Conservation (phyloP, 2,329 filamentous ascomycete species). For the Aspergillus proliferans region DNA sequence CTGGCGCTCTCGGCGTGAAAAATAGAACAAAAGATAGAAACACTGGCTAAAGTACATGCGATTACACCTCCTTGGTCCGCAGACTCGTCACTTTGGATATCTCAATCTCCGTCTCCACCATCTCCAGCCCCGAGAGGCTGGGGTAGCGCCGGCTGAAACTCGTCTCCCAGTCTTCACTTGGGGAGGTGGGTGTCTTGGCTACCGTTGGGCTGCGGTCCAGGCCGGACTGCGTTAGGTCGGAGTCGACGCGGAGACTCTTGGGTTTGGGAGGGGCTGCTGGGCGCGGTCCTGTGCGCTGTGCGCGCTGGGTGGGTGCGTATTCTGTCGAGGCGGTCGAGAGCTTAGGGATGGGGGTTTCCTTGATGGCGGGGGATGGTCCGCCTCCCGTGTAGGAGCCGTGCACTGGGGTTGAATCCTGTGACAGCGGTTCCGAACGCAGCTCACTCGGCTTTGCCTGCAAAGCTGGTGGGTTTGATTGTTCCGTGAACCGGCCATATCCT, state of each 20-base stretch:
- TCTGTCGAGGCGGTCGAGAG: slow-evolving; percentile 12
- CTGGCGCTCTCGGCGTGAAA: background rate
- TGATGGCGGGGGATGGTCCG: slow-evolving; percentile 1
- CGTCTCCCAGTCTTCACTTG: slow-evolving; percentile 56
- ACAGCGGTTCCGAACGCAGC: slow-evolving; percentile 10
- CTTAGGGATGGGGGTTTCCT: slow-evolving; percentile 11
- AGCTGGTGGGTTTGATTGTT: slow-evolving; percentile 31
- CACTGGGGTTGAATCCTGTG: slow-evolving; percentile 11
- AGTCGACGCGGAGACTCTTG: slow-evolving; percentile 45
- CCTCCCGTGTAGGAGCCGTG: slow-evolving; percentile 7
- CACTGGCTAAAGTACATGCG: background rate
- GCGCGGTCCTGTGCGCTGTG: slow-evolving; percentile 30
- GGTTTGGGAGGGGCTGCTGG: slow-evolving; percentile 57
- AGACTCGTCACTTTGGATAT: slow-evolving; percentile 31
- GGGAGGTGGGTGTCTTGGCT: slow-evolving; percentile 19
- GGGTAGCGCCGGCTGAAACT: slow-evolving; percentile 84
- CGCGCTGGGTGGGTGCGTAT: slow-evolving; percentile 10
- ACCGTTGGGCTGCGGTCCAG: slow-evolving; percentile 23
- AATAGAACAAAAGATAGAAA: background rate
- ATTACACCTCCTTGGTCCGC: slow-evolving; percentile 39
- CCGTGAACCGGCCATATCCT: slow-evolving; percentile 84
- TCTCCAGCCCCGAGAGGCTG: slow-evolving; percentile 75
- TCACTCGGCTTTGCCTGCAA: slow-evolving; percentile 36
- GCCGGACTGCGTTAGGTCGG: slow-evolving; percentile 29
- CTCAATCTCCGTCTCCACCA: slow-evolving; percentile 67